Evolutionary conservation across 495 filamentous ascomycete species (phyloP).

Genomic region (Penicillium soppii): DNA sequence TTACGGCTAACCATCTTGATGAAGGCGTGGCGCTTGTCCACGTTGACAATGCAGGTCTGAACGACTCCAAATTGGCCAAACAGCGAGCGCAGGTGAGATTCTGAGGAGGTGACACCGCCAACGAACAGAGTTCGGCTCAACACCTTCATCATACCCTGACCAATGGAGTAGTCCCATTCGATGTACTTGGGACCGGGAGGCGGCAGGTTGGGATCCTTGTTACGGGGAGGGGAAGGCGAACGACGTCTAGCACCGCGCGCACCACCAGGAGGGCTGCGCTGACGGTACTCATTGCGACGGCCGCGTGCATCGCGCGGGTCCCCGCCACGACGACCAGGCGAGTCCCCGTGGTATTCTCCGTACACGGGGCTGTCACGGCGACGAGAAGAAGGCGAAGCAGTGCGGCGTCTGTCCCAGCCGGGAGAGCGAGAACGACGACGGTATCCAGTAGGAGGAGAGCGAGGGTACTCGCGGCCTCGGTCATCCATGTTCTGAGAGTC

Average conservation of each 20-base stretch:
- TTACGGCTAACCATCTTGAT: constrained; percentile 94
- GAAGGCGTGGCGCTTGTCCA: constrained; percentile 96
- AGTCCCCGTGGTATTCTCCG: constrained; percentile 63
- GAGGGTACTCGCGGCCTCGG: constrained; percentile 54
- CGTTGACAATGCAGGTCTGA: constrained; percentile 96
- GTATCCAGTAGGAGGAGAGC: constrained; percentile 58
- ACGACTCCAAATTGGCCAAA: constrained; percentile 82
- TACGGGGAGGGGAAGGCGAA: constrained; percentile 56
- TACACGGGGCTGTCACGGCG: constrained; percentile 72
- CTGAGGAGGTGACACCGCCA: constrained; percentile 87
- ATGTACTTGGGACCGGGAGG: constrained; percentile 72
- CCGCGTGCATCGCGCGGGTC: constrained; percentile 59
- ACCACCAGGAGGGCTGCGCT: constrained; percentile 66
- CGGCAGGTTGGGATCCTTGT: constrained; percentile 51
- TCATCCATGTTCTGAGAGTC: constrained; percentile 60
- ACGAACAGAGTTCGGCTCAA: constrained; percentile 95
- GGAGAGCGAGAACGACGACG: constrained; percentile 78
- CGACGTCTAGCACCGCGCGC: constrained; percentile 53
- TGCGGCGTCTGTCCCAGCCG: constrained; percentile 64
- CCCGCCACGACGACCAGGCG: constrained; percentile 57
- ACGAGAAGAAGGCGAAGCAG: constrained; percentile 55
- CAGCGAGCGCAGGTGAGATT: constrained; percentile 73
- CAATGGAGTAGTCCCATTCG: constrained; percentile 73
- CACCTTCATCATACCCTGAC: constrained; percentile 80
- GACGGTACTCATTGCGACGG: constrained; percentile 68